Percentiles rank a stretch among this genome's conserved stretches.
phyloP scores from a whole-genome alignment of 495 filamentous ascomycete species.

The Lophium mytilinum region DNA sequence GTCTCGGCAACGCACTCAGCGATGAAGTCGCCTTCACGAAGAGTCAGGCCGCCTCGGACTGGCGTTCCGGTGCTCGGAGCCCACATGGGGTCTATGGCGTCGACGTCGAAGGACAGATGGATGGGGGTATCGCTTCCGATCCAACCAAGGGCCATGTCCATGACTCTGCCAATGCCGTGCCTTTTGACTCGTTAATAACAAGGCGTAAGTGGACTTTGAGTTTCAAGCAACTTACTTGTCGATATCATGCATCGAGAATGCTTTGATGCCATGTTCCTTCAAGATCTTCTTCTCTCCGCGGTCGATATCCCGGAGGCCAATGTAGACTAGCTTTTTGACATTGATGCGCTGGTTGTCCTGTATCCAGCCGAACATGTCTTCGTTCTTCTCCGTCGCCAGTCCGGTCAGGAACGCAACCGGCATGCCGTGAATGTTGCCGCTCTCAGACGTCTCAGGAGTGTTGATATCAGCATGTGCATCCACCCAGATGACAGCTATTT shows the following conservation, averaged over 20 bases:
- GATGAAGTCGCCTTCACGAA: conserved; percentile 96
- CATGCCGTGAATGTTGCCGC: conserved; percentile 98
- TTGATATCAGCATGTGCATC: conserved; percentile 99
- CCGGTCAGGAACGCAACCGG: conserved; percentile 88
- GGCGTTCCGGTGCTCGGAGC: conserved; percentile 94
- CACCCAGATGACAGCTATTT: conserved; percentile 95
- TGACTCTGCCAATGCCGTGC: conserved; percentile 87
- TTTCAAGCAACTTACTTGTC: conserved; percentile 49
- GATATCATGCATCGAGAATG: conserved; percentile 98
- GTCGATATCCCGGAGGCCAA: conserved; percentile 90
- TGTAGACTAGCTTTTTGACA: conserved; percentile 88
- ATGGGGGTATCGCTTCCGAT: conserved; percentile 91
- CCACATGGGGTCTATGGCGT: conserved; percentile 92
- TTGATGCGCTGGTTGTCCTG: conserved; percentile 55
- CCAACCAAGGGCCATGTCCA: conserved; percentile 94
- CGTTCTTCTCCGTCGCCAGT: conserved; percentile 59
- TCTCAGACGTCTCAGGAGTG: conserved; percentile 78
- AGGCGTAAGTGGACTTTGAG: neutral
- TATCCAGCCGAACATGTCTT: conserved; percentile 84
- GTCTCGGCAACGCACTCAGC: conserved; percentile 94
- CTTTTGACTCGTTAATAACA: conserved; percentile 33
- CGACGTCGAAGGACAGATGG: conserved; percentile 94
- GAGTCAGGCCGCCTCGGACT: conserved; percentile 87
- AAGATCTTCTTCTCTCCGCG: conserved; percentile 82
- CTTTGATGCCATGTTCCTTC: conserved; percentile 80